Evolutionary conservation across 257 asterid genomes (phyloP).

Genomic region (Solanum chilense): DNA sequence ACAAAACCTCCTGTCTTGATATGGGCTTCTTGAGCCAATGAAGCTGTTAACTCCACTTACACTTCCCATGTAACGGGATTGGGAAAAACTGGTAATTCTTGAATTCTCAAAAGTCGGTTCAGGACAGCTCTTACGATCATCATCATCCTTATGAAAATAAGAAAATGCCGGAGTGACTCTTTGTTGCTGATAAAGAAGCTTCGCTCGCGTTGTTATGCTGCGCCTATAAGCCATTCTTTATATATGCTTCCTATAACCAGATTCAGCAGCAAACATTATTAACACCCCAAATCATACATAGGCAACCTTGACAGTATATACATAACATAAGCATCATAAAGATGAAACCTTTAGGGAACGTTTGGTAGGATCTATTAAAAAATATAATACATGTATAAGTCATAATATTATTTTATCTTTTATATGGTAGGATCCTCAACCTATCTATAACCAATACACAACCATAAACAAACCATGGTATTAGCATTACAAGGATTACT

Average conservation of each 20-base stretch:
- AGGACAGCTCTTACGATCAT: constrained; percentile 14
- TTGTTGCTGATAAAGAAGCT: constrained; percentile 61
- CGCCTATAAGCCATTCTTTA: constrained; percentile 65
- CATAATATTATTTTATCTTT: background rate
- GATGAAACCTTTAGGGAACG: background rate
- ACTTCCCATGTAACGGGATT: constrained; percentile 9
- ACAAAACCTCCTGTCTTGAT: constrained; percentile 26
- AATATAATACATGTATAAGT: background rate
- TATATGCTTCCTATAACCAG: background rate
- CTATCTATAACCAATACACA: background rate
- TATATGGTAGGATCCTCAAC: background rate
- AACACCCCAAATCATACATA: background rate
- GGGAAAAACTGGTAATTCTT: constrained; percentile 17
- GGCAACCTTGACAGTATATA: background rate
- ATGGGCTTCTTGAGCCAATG: constrained; percentile 13
- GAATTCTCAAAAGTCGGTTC: constrained; percentile 3
- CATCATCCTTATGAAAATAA: constrained; percentile 28
- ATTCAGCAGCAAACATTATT: background rate
- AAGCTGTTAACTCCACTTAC: constrained; percentile 15
- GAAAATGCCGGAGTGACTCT: constrained; percentile 42
- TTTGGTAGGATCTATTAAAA: background rate
- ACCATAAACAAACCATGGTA: background rate
- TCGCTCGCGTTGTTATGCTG: constrained; percentile 48
- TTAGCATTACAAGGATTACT: background rate
- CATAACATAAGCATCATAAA: background rate